These are phyloP conservation scores for Fonsecaea monophora DNA, from an alignment of 2,329 filamentous ascomycete species.

Conservation along the genomic window DNA sequence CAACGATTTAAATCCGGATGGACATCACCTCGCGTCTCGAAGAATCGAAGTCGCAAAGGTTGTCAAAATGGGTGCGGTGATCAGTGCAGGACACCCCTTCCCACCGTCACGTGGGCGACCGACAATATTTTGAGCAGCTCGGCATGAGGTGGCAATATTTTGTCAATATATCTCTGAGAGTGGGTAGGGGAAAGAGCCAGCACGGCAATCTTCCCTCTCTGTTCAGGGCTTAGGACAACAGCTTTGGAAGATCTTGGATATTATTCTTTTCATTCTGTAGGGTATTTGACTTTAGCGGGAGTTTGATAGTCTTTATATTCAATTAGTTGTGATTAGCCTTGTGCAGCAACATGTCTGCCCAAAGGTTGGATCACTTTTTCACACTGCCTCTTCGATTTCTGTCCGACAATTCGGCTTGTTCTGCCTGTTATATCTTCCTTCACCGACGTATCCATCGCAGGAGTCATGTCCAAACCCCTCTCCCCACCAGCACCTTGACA, in stretches of 20 bases:
- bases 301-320: neutral
- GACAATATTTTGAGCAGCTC: neutral
- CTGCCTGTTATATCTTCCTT: neutral
- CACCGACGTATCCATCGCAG: neutral
- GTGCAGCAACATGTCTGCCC: neutral
- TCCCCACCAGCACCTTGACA: neutral
- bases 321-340: neutral
- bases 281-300: neutral
- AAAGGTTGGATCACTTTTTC: neutral
- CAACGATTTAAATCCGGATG: neutral
- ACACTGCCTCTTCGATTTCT: neutral
- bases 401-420: neutral
- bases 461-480: neutral
- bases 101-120: neutral
- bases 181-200: neutral
- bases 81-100: neutral
- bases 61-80: neutral
- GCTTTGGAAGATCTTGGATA: neutral
- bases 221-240: neutral
- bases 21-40: neutral
- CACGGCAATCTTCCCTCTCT: neutral
- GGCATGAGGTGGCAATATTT: neutral
- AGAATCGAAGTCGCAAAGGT: neutral
- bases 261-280: neutral
- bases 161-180: neutral